Evolutionary conservation across 148 eudicot species (phyloP).

Genomic region (Rhododendron molle): DNA sequence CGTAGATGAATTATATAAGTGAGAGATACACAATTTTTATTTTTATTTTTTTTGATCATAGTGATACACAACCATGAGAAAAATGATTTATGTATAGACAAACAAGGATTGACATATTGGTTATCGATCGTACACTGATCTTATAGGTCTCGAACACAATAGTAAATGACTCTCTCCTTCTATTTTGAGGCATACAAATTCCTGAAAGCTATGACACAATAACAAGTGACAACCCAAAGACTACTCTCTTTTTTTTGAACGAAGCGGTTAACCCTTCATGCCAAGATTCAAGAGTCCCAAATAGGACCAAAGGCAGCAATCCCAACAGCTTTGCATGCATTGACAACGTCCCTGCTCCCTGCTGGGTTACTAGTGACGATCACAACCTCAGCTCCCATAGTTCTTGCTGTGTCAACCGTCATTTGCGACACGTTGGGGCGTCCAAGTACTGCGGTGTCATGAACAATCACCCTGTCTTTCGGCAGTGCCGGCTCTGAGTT

Average conservation of each 20-base stretch:
- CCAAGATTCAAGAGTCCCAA: slow-evolving; percentile 38
- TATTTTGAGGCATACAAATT: no score
- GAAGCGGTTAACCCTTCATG: not conserved
- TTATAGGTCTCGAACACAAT: no score
- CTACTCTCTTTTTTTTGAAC: not conserved
- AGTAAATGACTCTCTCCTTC: no score
- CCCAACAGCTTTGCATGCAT: slow-evolving; percentile 39
- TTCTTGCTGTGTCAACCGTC: slow-evolving; percentile 40
- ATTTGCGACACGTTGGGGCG: slow-evolving; percentile 40
- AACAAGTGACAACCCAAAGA: not conserved
- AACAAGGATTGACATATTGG: no score
- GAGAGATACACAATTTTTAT: no score
- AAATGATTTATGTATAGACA: no score
- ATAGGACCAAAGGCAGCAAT: slow-evolving; percentile 51
- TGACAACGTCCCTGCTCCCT: slow-evolving; percentile 51
- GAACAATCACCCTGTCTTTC: slow-evolving; percentile 40
- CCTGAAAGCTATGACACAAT: no score
- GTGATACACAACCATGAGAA: no score
- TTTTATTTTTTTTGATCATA: no score
- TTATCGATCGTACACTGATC: no score
- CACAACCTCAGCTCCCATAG: slow-evolving; percentile 42
- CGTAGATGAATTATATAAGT: no score
- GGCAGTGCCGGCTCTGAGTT: no score
- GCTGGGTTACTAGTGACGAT: slow-evolving; percentile 52
- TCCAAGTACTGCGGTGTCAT: slow-evolving; percentile 48